phyloP scores from a whole-genome alignment of 768 basidiomycete species.

The Clathrus columnatus region DNA sequence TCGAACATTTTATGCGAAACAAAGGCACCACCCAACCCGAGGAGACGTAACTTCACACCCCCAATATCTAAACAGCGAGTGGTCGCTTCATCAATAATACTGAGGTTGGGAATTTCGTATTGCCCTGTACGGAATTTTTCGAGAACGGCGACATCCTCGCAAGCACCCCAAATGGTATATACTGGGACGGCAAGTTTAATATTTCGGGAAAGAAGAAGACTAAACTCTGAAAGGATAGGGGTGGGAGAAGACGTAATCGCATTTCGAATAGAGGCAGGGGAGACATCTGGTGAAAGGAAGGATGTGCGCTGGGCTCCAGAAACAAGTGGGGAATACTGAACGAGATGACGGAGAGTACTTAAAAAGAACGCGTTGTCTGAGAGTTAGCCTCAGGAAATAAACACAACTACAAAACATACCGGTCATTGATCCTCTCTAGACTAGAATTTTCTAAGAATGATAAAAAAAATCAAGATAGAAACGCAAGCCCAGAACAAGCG shows the following conservation, averaged over 20 bases:
- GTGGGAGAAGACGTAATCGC: constrained; percentile 47
- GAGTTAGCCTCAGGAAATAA: background rate
- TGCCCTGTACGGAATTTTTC: constrained; percentile 85
- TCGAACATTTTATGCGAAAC: constrained; percentile 94
- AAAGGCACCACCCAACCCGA: constrained; percentile 94
- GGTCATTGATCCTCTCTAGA: constrained; percentile 86
- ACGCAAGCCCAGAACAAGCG: background rate
- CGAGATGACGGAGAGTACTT: constrained; percentile 84
- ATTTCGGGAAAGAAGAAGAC: constrained; percentile 80
- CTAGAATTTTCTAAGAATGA: constrained; percentile 54
- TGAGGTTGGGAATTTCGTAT: constrained; percentile 82
- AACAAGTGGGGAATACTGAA: constrained; percentile 94
- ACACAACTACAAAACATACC: constrained; percentile 26
- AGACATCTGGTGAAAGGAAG: constrained; percentile 65
- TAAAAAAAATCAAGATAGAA: constrained; percentile 1
- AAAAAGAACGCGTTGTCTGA: background rate
- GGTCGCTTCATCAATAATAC: constrained; percentile 92
- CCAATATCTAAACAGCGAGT: constrained; percentile 86
- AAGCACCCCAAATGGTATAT: constrained; percentile 95
- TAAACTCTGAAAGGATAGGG: constrained; percentile 87
- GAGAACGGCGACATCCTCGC: constrained; percentile 88
- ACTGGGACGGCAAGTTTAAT: constrained; percentile 90
- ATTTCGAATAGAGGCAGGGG: constrained; percentile 58
- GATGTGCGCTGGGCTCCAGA: constrained; percentile 72
- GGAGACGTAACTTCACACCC: constrained; percentile 84